A percentile compares a stretch with the other conserved stretches of the same genome.
Conservation (phyloP, 345 rosid species). For the Erysimum cheiranthoides region DNA sequence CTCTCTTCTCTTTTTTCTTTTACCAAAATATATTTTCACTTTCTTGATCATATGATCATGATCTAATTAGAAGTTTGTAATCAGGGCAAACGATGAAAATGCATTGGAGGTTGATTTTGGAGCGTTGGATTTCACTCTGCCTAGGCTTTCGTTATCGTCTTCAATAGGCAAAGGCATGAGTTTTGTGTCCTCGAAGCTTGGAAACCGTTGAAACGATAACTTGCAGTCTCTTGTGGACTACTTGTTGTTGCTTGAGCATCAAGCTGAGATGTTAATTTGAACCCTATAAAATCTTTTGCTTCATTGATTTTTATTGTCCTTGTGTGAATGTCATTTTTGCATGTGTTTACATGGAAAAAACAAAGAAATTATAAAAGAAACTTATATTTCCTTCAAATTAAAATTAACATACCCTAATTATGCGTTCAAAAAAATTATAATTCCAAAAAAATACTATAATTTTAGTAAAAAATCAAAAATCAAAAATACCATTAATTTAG, state of each 20-base stretch:
- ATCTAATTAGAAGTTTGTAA: not conserved
- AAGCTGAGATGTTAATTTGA: conserved; percentile 58
- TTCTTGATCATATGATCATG: not conserved
- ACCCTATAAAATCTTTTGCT: not conserved
- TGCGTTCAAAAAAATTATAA: no score
- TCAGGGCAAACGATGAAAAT: conserved; percentile 70
- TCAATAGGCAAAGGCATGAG: conserved; percentile 71
- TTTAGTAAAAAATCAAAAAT: no score
- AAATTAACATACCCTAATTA: no score
- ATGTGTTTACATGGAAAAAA: no score
- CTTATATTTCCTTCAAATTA: no score
- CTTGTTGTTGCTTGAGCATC: conserved; percentile 60
- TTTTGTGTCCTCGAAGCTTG: conserved; percentile 60
- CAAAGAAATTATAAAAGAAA: no score
- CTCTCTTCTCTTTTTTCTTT: not conserved
- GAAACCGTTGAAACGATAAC: conserved; percentile 48
- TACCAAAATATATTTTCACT: not conserved
- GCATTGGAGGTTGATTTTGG: conserved; percentile 78
- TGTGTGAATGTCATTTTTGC: not conserved
- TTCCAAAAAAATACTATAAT: no score
- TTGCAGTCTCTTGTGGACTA: conserved; percentile 77
- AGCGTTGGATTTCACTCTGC: conserved; percentile 65
- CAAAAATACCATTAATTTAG: no score
- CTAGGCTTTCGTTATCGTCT: conserved; percentile 58
- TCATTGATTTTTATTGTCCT: not conserved